Conservation (phyloP, 75 land plant species). For the Isoetes taiwanensis region DNA sequence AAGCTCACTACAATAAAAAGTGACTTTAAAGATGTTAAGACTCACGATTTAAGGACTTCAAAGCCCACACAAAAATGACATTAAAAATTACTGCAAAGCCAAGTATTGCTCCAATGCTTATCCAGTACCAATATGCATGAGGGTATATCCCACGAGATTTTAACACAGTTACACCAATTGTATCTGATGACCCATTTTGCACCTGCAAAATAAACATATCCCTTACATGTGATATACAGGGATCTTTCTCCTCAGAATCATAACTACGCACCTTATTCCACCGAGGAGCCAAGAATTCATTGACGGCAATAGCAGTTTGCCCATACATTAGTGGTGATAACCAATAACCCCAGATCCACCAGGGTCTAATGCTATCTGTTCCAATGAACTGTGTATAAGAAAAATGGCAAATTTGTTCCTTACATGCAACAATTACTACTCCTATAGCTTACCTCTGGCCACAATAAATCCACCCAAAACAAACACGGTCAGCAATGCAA, state of each 20-base stretch:
- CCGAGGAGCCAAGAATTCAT: conserved; percentile 34
- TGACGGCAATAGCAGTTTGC: conserved; percentile 36
- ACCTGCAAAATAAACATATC: too few relatives aligned
- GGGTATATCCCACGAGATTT: conserved; percentile 18
- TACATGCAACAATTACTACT: too few relatives aligned
- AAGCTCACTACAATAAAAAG: too few relatives aligned
- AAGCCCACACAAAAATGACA: conserved; percentile 6
- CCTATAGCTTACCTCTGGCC: conserved; percentile 33
- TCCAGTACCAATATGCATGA: conserved; percentile 20
- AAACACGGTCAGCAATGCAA: conserved; percentile 15
- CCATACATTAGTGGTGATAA: conserved; percentile 44
- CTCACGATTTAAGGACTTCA: conserved; percentile 20
- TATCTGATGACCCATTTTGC: neutral
- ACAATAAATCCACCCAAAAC: conserved; percentile 31
- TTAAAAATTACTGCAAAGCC: conserved; percentile 20
- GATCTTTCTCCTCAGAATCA: too few relatives aligned
- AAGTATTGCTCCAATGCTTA: conserved; percentile 9
- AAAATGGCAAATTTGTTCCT: too few relatives aligned
- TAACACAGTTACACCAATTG: conserved; percentile 13
- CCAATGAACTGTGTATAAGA: too few relatives aligned
- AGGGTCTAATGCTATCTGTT: conserved; percentile 30
- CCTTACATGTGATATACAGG: too few relatives aligned
- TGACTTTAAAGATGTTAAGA: neutral
- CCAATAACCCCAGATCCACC: conserved; percentile 71
- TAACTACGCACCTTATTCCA: conserved; percentile 36